Base-by-base conservation (phyloP, 129 eudicot species). In the Ambrosia artemisiifolia region DNA sequence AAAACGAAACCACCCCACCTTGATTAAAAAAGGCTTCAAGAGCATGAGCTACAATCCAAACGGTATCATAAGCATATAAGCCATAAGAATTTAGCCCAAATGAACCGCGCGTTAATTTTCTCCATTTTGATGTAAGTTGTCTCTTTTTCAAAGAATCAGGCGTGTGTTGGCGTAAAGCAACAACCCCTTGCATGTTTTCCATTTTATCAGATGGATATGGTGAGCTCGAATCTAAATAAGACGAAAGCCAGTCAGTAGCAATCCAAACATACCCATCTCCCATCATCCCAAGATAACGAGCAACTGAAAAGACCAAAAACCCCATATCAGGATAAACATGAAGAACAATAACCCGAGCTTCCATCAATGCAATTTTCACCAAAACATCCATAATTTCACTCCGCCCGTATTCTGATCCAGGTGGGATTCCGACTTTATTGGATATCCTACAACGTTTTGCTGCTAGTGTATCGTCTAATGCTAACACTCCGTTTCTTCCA, bases 211-310 rank as follows among this genome's bases (percentile, higher is more conserved):
- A 77, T 2, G 79, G 78, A 65, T 78, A 72, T 17, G 85, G 85
- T 3, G 81, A 63, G 77, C 66, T 62, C 9, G 98, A 78, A 68
- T 93, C 98, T 30, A 89, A 69, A 63, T 72, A 74, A 48, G 98
- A 85, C 8, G 92, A 74, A 69, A 93, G 96, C 98, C 98, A 93
- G 76, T 93, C 98, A 0, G 98, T 93, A 11, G 92, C 86, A 59
- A 93, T 87, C 98, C 98, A 93, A 50, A 80, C 98, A 67, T 89
- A 93, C 38, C 98, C 98, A 18, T 85, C 93, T 67, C 75, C 88
- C 88, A 87, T 87, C 98, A 93, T 93, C 47, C 96, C 92, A 55
- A 93, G 92, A 82, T 83, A 85, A 8, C 79, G 84, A 6, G 95
- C 95, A 42, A 85, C 92, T 16, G 89, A 70, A 28, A 89, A 89